phyloP scores from a whole-genome alignment of 2,329 filamentous ascomycete species.

The Clarireedia homoeocarpa region DNA sequence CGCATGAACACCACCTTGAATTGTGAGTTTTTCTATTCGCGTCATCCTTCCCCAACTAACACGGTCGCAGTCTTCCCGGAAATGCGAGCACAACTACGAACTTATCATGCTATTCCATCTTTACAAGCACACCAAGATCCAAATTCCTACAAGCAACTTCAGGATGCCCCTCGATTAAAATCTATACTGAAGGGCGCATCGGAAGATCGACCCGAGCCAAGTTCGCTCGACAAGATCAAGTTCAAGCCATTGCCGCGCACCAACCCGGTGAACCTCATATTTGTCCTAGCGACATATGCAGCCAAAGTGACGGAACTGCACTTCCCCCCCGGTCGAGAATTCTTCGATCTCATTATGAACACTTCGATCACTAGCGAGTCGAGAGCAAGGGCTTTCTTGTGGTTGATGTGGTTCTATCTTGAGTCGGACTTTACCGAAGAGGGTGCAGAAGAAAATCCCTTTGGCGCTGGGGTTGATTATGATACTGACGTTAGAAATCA shows the following conservation, averaged over 20 bases:
- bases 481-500: slow-evolving; percentile 57
- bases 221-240: slow-evolving; percentile 76
- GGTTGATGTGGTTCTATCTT: slow-evolving; percentile 99
- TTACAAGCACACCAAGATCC: slow-evolving; percentile 91
- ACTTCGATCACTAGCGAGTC: slow-evolving; percentile 73
- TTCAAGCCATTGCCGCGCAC: slow-evolving; percentile 64
- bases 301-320: slow-evolving; percentile 89
- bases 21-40: slow-evolving; percentile 49
- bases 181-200: slow-evolving; percentile 96
- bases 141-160: slow-evolving; percentile 94
- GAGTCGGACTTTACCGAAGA: slow-evolving; percentile 91
- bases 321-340: slow-evolving; percentile 77
- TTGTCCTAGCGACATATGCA: slow-evolving; percentile 84
- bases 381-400: slow-evolving; percentile 81
- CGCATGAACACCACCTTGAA: slow-evolving; percentile 99
- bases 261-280: slow-evolving; percentile 95
- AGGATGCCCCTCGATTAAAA: slow-evolving; percentile 91
- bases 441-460: slow-evolving; percentile 83
- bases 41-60: slow-evolving; percentile 21
- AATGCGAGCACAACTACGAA: slow-evolving; percentile 95
- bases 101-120: slow-evolving; percentile 95
- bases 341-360: slow-evolving; percentile 95
- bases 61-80: slow-evolving; percentile 78
- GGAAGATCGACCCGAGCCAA: slow-evolving; percentile 82
- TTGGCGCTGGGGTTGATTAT: slow-evolving; percentile 65